Percentiles rank a stretch among this genome's conserved stretches.
These are phyloP conservation scores for Physcomitrium patens DNA, from an alignment of 225 moss, liverwort and hornwort genomes.

Conservation along the genomic window DNA sequence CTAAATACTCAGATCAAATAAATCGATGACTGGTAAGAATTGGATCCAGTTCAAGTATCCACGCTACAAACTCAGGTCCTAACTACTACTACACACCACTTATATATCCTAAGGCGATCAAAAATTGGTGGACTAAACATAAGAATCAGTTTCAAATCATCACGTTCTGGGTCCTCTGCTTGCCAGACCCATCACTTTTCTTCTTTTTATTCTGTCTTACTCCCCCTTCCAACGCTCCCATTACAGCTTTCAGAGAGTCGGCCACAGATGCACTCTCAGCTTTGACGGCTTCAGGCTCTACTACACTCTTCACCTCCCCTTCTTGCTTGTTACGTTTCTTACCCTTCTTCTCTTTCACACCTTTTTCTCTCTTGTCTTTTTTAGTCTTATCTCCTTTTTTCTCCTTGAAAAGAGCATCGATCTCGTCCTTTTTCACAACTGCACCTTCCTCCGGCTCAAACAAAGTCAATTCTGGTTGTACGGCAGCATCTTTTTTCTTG, in stretches of 20 bases:
- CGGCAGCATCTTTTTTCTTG: constrained; percentile 43
- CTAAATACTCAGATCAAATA: background rate
- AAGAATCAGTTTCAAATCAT: constrained; percentile 37
- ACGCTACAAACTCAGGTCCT: background rate
- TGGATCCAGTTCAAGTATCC: background rate
- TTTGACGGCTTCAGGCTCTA: constrained; percentile 24
- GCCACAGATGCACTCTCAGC: constrained; percentile 34
- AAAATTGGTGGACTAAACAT: constrained; percentile 20
- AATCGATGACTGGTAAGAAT: background rate
- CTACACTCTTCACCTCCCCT: background rate
- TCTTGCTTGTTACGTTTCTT: constrained; percentile 36
- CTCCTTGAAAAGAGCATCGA: constrained; percentile 60
- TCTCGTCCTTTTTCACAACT: constrained; percentile 53
- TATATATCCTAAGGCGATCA: constrained; percentile 25
- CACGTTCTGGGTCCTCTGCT: constrained; percentile 41
- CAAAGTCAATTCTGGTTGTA: constrained; percentile 25
- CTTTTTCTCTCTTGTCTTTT: constrained; percentile 31
- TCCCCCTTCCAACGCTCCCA: constrained; percentile 56
- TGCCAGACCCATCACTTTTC: constrained; percentile 35
- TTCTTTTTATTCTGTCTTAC: constrained; percentile 51
- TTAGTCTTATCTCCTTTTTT: constrained; percentile 31
- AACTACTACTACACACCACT: background rate
- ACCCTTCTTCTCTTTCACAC: constrained; percentile 38
- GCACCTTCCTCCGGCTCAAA: constrained; percentile 55
- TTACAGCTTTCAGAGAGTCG: constrained; percentile 44